Evolutionary conservation across 345 rosid species (phyloP).

Genomic region (Rhodomyrtus tomentosa): DNA sequence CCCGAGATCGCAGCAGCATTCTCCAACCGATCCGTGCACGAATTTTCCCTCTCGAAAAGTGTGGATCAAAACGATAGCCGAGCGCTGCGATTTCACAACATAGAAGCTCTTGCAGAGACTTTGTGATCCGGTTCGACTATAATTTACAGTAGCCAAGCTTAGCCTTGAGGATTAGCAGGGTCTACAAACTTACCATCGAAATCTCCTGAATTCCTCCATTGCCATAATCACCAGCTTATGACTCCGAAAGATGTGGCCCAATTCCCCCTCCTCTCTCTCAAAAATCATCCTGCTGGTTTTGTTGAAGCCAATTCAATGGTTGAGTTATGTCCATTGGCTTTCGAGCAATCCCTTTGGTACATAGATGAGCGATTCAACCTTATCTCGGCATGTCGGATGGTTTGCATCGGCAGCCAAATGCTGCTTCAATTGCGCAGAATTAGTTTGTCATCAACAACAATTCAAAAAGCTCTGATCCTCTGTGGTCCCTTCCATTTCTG

Average conservation of each 20-base stretch:
- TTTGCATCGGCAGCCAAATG: neutral
- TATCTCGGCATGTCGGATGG: neutral
- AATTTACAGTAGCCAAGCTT: fast-evolving
- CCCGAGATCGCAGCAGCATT: neutral
- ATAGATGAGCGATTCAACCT: neutral
- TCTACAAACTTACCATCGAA: neutral
- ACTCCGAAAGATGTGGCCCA: neutral
- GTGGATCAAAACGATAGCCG: too few species aligned
- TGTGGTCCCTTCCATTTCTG: neutral
- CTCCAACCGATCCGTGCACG: too few species aligned
- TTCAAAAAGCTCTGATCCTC: neutral
- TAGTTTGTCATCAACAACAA: neutral
- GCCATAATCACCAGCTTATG: neutral
- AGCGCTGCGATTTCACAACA: too few species aligned
- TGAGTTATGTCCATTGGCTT: neutral
- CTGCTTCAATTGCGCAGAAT: neutral
- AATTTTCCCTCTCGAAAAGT: too few species aligned
- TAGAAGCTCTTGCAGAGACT: neutral
- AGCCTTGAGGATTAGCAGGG: neutral
- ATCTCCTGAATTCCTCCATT: neutral
- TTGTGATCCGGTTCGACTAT: neutral
- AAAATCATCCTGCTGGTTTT: neutral
- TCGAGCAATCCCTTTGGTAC: neutral
- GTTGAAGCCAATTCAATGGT: neutral
- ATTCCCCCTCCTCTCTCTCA: neutral